Conservation (phyloP, 495 filamentous ascomycete species). For the Neurospora sp. region DNA sequence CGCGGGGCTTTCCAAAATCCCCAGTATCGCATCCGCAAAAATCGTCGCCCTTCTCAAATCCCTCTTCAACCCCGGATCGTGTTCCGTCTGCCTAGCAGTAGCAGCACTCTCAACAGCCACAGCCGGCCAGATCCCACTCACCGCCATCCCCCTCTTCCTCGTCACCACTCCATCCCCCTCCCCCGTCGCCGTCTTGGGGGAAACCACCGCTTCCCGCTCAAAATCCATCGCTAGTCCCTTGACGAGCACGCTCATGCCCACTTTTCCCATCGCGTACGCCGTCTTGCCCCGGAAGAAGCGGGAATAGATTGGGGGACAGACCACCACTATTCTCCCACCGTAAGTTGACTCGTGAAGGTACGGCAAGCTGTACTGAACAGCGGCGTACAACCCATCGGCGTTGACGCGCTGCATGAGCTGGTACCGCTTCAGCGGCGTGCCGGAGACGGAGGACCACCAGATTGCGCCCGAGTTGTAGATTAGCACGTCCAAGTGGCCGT, state of each 20-base stretch:
- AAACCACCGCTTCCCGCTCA: conserved; percentile 46
- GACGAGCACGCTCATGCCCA: conserved; percentile 72
- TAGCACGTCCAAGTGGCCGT: conserved; percentile 57
- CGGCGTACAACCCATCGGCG: conserved; percentile 61
- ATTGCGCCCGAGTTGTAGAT: conserved; percentile 83
- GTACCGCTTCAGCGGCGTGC: conserved; percentile 70
- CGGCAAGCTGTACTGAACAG: conserved; percentile 56
- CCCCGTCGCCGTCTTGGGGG: conserved; percentile 52
- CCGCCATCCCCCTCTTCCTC: neutral
- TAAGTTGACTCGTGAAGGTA: conserved; percentile 32
- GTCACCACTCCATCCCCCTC: neutral
- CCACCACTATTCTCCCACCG: conserved; percentile 62
- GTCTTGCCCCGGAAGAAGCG: conserved; percentile 82
- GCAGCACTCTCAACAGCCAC: conserved; percentile 66
- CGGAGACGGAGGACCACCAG: conserved; percentile 69
- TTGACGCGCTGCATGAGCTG: conserved; percentile 78
- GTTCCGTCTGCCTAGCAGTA: conserved; percentile 43
- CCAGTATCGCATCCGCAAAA: conserved; percentile 71
- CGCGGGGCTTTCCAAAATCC: conserved; percentile 55
- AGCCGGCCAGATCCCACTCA: neutral
- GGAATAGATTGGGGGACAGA: conserved; percentile 76
- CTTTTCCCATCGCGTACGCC: conserved; percentile 79
- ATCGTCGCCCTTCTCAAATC: conserved; percentile 62
- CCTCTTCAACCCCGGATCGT: conserved; percentile 27
- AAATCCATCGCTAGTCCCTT: conserved; percentile 82